A percentile compares a stretch with the other conserved stretches of the same genome.
Evolutionary conservation across 257 asterid species (phyloP).

Genomic region (Schizonepeta tenuifolia): DNA sequence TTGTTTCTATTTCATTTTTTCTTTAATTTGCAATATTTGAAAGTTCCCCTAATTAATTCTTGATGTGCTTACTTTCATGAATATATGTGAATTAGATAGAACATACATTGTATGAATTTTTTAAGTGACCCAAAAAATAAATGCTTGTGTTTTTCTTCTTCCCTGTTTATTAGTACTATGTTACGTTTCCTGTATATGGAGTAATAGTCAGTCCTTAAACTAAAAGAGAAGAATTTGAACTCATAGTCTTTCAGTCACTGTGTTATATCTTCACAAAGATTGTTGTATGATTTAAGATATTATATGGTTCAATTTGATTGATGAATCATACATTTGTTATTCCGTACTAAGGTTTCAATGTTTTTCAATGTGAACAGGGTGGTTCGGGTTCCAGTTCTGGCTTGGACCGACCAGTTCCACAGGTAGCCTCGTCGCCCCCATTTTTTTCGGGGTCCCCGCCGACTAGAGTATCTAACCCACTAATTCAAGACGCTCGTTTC

Average conservation of each 20-base stretch:
- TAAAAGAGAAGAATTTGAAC: too few species aligned
- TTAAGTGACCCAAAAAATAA: not conserved
- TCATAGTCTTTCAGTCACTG: too few species aligned
- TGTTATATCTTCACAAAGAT: not conserved
- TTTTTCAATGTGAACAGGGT: conserved; percentile 49
- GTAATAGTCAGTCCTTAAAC: too few species aligned
- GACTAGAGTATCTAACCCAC: conserved; percentile 98
- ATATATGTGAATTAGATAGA: conserved; percentile 17
- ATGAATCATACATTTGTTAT: not conserved
- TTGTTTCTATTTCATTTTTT: not conserved
- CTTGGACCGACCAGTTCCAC: conserved; percentile 56
- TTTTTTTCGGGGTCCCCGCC: conserved; percentile 99
- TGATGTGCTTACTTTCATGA: not conserved
- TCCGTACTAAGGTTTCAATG: conserved; percentile 19
- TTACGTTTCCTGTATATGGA: too few species aligned
- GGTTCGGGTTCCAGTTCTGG: conserved; percentile 36
- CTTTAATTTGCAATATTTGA: too few species aligned
- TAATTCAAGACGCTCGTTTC: conserved; percentile 86
- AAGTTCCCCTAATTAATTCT: not conserved
- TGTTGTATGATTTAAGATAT: too few species aligned
- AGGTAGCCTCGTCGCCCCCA: conserved; percentile 97
- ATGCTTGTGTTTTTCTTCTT: too few species aligned
- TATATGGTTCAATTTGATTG: not conserved
- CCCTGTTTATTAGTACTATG: too few species aligned
- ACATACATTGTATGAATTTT: conserved; percentile 10